Conservation (phyloP, 306 rosid genomes). For the Spatholobus suberectus region DNA sequence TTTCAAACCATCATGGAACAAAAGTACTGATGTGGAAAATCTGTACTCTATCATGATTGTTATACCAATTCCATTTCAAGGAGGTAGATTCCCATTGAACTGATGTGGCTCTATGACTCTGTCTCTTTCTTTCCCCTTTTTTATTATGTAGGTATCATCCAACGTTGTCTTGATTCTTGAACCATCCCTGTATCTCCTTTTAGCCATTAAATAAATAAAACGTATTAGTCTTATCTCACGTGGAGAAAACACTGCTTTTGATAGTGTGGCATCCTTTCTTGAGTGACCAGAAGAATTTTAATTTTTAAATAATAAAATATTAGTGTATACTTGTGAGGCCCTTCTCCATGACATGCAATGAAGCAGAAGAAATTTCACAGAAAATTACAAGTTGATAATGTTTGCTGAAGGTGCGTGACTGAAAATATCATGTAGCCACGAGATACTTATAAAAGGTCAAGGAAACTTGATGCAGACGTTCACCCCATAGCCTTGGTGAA, state of each 20-base stretch:
- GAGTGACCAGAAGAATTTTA: too few relatives aligned
- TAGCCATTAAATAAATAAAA: background rate
- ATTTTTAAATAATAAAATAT: too few relatives aligned
- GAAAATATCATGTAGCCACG: too few relatives aligned
- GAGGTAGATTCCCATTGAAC: background rate
- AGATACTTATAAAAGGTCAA: too few relatives aligned
- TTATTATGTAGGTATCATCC: background rate
- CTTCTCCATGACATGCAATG: too few relatives aligned
- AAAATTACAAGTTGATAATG: too few relatives aligned
- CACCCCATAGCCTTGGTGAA: too few relatives aligned
- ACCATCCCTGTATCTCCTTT: background rate
- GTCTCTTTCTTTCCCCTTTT: background rate
- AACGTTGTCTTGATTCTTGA: background rate
- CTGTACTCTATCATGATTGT: background rate
- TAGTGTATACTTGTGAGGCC: too few relatives aligned
- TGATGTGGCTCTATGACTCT: background rate
- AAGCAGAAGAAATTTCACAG: too few relatives aligned
- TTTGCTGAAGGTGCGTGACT: too few relatives aligned
- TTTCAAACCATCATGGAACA: background rate
- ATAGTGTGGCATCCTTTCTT: background rate
- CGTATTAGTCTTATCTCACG: background rate
- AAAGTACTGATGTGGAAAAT: conserved; percentile 2
- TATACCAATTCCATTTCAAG: background rate
- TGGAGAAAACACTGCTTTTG: background rate
- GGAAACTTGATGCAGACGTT: too few relatives aligned